A percentile compares a stretch with the other conserved stretches of the same genome.
Evolutionary conservation across 305 asterid genomes (phyloP).

Genomic region (Ajuga reptans): DNA sequence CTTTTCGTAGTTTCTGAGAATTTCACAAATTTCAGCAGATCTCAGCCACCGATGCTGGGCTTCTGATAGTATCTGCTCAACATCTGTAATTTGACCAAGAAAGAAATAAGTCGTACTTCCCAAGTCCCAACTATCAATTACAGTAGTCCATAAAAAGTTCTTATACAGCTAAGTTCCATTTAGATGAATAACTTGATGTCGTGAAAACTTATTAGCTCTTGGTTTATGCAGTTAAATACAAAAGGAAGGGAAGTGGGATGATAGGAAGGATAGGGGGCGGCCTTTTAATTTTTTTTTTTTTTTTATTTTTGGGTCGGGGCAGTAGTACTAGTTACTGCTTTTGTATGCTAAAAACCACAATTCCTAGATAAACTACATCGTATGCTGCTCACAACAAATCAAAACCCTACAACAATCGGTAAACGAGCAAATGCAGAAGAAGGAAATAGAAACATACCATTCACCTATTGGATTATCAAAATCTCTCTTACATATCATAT

Average conservation of each 20-base stretch:
- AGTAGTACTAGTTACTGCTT: too few relatives aligned
- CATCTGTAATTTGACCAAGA: constrained; percentile 41
- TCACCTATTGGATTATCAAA: neutral
- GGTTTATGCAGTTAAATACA: neutral
- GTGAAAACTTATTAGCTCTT: neutral
- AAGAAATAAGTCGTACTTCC: constrained; percentile 2
- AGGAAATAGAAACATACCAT: neutral
- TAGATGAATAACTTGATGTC: neutral
- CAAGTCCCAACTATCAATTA: constrained; percentile 10
- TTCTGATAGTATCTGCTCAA: constrained; percentile 61
- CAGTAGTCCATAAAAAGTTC: neutral
- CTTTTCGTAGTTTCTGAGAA: constrained; percentile 54
- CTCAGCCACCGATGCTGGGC: constrained; percentile 86
- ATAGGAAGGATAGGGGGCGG: too few relatives aligned
- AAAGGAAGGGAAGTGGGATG: neutral
- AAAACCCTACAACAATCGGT: constrained; percentile 5
- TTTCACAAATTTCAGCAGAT: constrained; percentile 86
- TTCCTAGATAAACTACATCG: neutral
- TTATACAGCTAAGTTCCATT: neutral
- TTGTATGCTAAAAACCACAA: too few relatives aligned
- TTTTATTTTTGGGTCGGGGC: too few relatives aligned
- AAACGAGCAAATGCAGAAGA: constrained; percentile 3
- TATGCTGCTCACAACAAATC: constrained; percentile 11
- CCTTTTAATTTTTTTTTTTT: too few relatives aligned
- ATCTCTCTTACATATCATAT: neutral